Percentiles rank a stretch among this genome's conserved stretches.
Evolutionary conservation across 495 filamentous ascomycete species (phyloP).

Genomic region (Tetracladium setigerum): DNA sequence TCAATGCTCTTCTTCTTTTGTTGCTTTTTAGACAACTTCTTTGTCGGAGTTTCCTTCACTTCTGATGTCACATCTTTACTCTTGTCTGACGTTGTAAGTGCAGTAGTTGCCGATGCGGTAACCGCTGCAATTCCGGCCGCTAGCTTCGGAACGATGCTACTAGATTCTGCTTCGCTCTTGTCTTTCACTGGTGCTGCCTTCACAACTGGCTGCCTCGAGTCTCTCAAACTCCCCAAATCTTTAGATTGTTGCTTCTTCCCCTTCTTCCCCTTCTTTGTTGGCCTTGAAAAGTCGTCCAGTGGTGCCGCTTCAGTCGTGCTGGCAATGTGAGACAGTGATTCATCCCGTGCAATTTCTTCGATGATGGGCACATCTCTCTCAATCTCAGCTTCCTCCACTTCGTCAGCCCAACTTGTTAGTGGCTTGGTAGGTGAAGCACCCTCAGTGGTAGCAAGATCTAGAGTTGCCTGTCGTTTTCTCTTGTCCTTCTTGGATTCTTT

Average conservation of each 20-base stretch:
- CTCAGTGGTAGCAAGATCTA: neutral
- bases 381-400: conserved; percentile 19
- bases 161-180: conserved; percentile 1
- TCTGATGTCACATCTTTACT: conserved; percentile 12
- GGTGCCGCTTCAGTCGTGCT: conserved; percentile 11
- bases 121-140: conserved; percentile 16
- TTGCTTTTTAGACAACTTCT: conserved; percentile 21
- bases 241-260: conserved; percentile 15
- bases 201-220: neutral
- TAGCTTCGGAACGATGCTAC: neutral
- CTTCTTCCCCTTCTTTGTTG: conserved; percentile 23
- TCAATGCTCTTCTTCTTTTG: conserved; percentile 25
- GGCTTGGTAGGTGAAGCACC: neutral
- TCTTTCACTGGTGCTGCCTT: neutral
- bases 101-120: conserved; percentile 19
- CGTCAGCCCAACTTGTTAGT: conserved; percentile 20
- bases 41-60: neutral
- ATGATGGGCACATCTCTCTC: conserved; percentile 16
- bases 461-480: conserved; percentile 23
- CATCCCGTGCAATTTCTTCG: conserved; percentile 19
- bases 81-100: conserved; percentile 23
- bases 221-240: neutral
- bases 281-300: conserved; percentile 17
- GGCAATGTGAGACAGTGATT: conserved; percentile 19
- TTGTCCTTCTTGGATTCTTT: conserved; percentile 21